Percentiles rank a stretch among this genome's conserved stretches.
Conservation (phyloP, 2,329 filamentous ascomycete genomes). For the Xylariaceae sp. region DNA sequence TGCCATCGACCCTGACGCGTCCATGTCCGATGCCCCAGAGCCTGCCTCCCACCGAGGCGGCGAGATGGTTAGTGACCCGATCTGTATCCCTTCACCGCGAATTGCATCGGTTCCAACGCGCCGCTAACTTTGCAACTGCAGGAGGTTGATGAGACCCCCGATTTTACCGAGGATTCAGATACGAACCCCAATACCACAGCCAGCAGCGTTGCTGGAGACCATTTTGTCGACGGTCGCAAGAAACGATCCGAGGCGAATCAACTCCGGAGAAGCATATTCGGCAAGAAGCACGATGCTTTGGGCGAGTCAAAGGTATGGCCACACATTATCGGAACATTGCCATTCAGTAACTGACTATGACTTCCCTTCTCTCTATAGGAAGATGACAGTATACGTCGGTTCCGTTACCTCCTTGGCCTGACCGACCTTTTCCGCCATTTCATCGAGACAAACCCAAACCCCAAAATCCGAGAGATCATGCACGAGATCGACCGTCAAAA, state of each 20-base stretch:
- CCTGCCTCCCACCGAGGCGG: constrained; percentile 36
- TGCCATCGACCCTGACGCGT: constrained; percentile 57
- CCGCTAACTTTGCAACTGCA: constrained; percentile 23
- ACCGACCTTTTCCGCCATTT: constrained; percentile 98
- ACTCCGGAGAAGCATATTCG: constrained; percentile 85
- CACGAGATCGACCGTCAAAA: constrained; percentile 92
- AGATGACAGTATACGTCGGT: constrained; percentile 90
- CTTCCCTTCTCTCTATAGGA: constrained; percentile 47
- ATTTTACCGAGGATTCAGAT: constrained; percentile 60
- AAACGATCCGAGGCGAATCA: constrained; percentile 83
- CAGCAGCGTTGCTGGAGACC: constrained; percentile 81
- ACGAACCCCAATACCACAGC: constrained; percentile 67
- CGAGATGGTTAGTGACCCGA: constrained; percentile 44
- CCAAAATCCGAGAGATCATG: constrained; percentile 90
- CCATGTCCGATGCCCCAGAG: constrained; percentile 58
- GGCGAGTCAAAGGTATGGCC: constrained; percentile 81
- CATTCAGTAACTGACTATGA: too few species aligned
- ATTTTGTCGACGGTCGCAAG: constrained; percentile 74
- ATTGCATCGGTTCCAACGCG: not conserved
- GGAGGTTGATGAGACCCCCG: constrained; percentile 63
- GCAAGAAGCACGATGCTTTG: constrained; percentile 88
- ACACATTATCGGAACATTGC: too few species aligned
- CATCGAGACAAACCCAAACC: constrained; percentile 95
- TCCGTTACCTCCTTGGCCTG: constrained; percentile 88
- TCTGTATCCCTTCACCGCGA: not conserved